A percentile compares a stretch with the other conserved stretches of the same genome.
Evolutionary conservation across 2,329 filamentous ascomycete genomes (phyloP).

Genomic region (Fusarium bactridioides): DNA sequence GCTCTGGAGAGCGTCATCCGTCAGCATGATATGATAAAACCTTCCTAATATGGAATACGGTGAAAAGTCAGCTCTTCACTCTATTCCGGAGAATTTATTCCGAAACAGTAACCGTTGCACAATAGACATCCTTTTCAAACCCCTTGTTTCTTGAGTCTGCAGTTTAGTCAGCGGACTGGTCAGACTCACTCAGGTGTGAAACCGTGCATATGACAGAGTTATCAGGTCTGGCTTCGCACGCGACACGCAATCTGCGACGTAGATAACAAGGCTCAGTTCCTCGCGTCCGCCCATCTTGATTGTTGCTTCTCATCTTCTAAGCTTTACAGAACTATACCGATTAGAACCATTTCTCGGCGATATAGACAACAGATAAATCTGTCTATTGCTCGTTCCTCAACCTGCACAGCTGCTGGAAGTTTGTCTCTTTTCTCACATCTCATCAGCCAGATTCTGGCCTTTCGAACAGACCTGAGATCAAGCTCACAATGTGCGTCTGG

Average conservation of each 20-base stretch:
- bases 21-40: neutral
- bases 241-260: neutral
- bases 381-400: too few species aligned
- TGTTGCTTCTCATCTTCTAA: neutral
- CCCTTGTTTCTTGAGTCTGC: neutral
- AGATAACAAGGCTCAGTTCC: neutral
- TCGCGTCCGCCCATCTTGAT: accelerated
- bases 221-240: too few species aligned
- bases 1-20: neutral
- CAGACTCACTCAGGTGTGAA: neutral
- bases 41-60: neutral
- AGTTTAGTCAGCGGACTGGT: neutral
- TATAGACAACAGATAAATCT: neutral
- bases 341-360: too few species aligned
- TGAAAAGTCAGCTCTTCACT: neutral
- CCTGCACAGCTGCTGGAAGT: too few species aligned
- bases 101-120: neutral
- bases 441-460: accelerated
- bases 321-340: neutral
- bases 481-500: neutral
- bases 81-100: neutral
- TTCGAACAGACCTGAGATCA: accelerated
- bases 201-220: neutral
- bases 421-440: too few species aligned
- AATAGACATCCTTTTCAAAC: neutral